Evolutionary conservation across 202 grass and related monocot genomes (phyloP), one percentile per base, ranked within the genome.

Genomic region (Setaria viridis): DNA sequence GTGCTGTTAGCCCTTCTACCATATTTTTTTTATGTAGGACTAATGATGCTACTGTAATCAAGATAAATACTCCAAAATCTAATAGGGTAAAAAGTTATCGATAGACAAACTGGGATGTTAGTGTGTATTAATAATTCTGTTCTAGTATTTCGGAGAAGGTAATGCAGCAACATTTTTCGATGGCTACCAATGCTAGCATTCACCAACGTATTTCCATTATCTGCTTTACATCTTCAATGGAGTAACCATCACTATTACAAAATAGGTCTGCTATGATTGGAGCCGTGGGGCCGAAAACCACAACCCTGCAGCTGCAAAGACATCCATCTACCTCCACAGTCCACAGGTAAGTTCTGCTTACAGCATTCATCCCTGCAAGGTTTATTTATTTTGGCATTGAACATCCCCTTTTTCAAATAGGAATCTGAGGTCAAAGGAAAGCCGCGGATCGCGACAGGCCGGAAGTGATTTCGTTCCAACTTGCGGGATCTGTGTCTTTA

Each of bases 391-490:
- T 63, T 74, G 54, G 12, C 34, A 57, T 53, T 50, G 37, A 82
- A 11, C n/a, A 48, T 62, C 7, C 42, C 32, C 42, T 33, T 66
- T 64, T 76, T 82, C 34, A 33, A 81, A 74, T 69, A 98, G 93
- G 93, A 98, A 89, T 89, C 91, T 9, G 95, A 98, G 85, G 93
- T 98, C n/a, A 98, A 98, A 89, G 93, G 89, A 65, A 98, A 98
- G 72, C 93, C 95, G 35, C 84, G 95, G 29, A 60, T 91, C 37
- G 84, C 89, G 2, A 91, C 95, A 9, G 89, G 91, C 56, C 83
- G 93, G 60, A 98, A 95, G 67, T 98, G 85, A 91, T 88, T 66
- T 11, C 46, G 72, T 46, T 62, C 73, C 37, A 49, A 49, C 30
- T 46, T 41, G 42, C 6, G 59, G 42, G 54, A 49, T 72, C 11